Percentiles rank a stretch among this genome's conserved stretches.
These are phyloP conservation scores for Pythium rhizo-oryzae DNA, from an alignment of 352 stramenopile genomes.

Conservation along the genomic window DNA sequence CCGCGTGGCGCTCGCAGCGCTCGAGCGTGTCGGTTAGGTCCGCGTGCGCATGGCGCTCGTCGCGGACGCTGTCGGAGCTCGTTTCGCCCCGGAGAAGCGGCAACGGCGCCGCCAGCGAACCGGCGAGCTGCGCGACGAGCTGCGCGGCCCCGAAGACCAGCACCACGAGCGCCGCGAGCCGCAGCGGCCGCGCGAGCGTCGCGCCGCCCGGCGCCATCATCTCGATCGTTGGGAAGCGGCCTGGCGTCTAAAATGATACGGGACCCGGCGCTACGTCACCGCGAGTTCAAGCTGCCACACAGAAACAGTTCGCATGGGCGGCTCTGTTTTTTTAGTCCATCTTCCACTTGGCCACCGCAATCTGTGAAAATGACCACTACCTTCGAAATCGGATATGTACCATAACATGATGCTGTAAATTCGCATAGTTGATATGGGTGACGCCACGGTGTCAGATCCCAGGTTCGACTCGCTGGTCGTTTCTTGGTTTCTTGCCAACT, in stretches of 20 bases:
- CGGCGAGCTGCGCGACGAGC: not conserved
- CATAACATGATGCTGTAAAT: not conserved
- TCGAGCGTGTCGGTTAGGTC: constrained; percentile 1
- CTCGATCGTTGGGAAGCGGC: not conserved
- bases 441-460: not conserved
- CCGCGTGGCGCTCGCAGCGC: constrained; percentile 6
- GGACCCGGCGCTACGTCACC: not conserved
- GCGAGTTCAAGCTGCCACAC: not conserved
- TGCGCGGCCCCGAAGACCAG: constrained; percentile 5
- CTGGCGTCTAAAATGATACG: constrained; percentile 1
- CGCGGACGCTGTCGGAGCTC: not conserved
- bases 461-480: not conserved
- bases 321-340: constrained; percentile 3
- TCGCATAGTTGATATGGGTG: not conserved
- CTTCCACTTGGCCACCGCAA: not conserved
- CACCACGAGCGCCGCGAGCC: constrained; percentile 4
- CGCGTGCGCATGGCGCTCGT: not conserved
- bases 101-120: too few relatives aligned
- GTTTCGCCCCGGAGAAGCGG: not conserved
- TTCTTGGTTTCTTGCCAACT: constrained; percentile 1
- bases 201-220: not conserved
- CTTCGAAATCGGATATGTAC: not conserved
- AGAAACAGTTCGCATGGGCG: not conserved
- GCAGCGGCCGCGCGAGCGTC: constrained; percentile 14
- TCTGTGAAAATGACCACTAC: not conserved